Conservation (phyloP, 164 flowering plant genomes). For the Paratinospora sagittata region DNA sequence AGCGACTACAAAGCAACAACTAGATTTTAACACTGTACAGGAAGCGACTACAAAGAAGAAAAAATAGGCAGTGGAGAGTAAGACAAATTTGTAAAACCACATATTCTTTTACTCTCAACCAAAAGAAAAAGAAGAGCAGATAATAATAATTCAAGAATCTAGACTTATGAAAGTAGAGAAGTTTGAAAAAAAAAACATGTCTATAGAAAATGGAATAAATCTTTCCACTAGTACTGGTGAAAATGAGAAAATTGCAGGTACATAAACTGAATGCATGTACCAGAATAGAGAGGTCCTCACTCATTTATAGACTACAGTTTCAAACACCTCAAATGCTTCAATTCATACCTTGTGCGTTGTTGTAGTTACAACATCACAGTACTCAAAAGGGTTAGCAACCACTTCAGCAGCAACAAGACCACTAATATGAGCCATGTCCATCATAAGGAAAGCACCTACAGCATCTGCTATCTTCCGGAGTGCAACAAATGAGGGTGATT, state of each 20-base stretch:
- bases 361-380: conserved; percentile 87
- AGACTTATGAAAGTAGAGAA: no score
- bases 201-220: no score
- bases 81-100: not conserved
- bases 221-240: not conserved
- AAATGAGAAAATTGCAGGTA: not conserved
- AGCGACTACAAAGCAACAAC: conserved; percentile 10
- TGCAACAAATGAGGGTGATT: conserved; percentile 9
- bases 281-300: not conserved
- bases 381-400: conserved; percentile 85
- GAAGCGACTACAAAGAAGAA: not conserved
- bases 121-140: no score
- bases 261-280: not conserved
- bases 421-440: conserved; percentile 98
- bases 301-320: not conserved
- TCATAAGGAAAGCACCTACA: conserved; percentile 93
- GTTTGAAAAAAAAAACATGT: no score
- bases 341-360: conserved; percentile 90
- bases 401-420: conserved; percentile 96
- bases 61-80: not conserved
- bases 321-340: not conserved
- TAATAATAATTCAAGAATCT: no score
- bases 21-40: not conserved
- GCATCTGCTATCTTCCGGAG: conserved; percentile 75
- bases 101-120: not conserved